phyloP scores from a whole-genome alignment of 2,329 filamentous ascomycete species.

The Fusarium caatingaense region DNA sequence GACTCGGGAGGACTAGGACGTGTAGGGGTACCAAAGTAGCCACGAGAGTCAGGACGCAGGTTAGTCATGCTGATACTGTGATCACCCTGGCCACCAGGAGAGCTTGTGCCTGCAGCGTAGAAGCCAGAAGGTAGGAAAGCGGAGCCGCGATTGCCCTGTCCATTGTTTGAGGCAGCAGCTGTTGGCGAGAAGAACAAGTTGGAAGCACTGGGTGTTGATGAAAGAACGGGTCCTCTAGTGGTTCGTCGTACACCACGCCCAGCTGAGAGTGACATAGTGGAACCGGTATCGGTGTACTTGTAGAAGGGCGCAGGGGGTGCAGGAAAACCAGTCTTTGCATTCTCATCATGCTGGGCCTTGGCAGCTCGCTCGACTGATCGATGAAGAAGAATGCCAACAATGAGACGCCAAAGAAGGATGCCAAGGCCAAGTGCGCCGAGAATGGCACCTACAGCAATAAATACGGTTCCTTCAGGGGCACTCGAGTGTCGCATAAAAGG shows the following conservation, averaged over 20 bases:
- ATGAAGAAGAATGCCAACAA: constrained; percentile 91
- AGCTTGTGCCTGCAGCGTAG: constrained; percentile 77
- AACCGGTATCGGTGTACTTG: constrained; percentile 71
- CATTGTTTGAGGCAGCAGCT: constrained; percentile 74
- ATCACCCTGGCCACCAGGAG: constrained; percentile 58
- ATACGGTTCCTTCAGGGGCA: constrained; percentile 92
- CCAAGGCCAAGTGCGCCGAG: constrained; percentile 84
- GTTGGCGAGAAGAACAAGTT: constrained; percentile 97
- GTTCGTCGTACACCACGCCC: constrained; percentile 65
- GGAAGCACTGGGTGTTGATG: constrained; percentile 69
- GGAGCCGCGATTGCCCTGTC: constrained; percentile 74
- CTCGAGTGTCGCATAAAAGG: constrained; percentile 92
- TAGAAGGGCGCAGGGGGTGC: constrained; percentile 70
- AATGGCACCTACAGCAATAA: constrained; percentile 91
- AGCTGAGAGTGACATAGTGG: constrained; percentile 62
- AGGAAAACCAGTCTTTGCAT: constrained; percentile 75
- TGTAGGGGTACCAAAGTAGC: constrained; percentile 56
- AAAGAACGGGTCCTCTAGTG: constrained; percentile 63
- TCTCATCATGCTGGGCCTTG: constrained; percentile 75
- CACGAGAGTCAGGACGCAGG: constrained; percentile 68
- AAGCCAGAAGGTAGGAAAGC: constrained; percentile 91
- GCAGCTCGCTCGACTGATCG: constrained; percentile 89
- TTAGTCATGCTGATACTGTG: constrained; percentile 71
- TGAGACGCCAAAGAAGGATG: constrained; percentile 87
- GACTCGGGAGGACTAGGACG: constrained; percentile 72